Base-by-base conservation (phyloP, 768 basidiomycete species). In the Agrocybe pediades region DNA sequence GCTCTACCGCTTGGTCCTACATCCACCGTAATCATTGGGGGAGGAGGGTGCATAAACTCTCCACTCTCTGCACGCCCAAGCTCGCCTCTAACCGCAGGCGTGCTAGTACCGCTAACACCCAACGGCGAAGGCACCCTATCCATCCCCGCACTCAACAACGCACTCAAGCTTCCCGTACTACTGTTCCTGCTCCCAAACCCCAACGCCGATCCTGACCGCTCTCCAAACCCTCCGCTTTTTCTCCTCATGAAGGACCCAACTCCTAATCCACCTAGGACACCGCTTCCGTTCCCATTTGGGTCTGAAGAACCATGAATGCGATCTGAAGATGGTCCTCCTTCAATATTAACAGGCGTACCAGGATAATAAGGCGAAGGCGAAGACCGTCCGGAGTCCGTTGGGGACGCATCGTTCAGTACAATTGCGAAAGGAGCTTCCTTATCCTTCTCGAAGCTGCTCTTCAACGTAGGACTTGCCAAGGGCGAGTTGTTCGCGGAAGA, bases 1-100 rank as follows among this genome's bases (percentile, higher is more conserved):
- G 71, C 64, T 49, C 57, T 19, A n/a, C n/a, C 6, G 4, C 13
- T 11, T 15, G 13, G 73, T 71, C 41, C 74, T 73, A 56, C 69
- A 15, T n/a, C 51, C n/a, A 56, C 54, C 21, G 17, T 51, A 33
- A 45, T 41, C 47, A 40, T 23, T 54, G 52, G 41, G 16, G 39
- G 53, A 20, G 45, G 29, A 9, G 41, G 41, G 15, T 36, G 43
- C 47, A 61, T 41, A 46, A 61, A 20, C 43, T 61, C 60, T n/a
- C 60, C 57, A 49, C 63, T 62, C 58, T 65, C 62, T 20, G 47
- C 61, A 20, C 54, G 48, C 16, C 56, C 55, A 9, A 56, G 54
- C 21, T 56, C 63, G 20, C 56, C 53, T 7, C 57, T 44, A 6
- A 36, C 13, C 33, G 33, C 33, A 36, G 33, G 33, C 33, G 33